A percentile compares a stretch with the other conserved stretches of the same genome.
Conservation (phyloP, 2,329 filamentous ascomycete genomes). For the Pseudocercospora pini-densiflorae region DNA sequence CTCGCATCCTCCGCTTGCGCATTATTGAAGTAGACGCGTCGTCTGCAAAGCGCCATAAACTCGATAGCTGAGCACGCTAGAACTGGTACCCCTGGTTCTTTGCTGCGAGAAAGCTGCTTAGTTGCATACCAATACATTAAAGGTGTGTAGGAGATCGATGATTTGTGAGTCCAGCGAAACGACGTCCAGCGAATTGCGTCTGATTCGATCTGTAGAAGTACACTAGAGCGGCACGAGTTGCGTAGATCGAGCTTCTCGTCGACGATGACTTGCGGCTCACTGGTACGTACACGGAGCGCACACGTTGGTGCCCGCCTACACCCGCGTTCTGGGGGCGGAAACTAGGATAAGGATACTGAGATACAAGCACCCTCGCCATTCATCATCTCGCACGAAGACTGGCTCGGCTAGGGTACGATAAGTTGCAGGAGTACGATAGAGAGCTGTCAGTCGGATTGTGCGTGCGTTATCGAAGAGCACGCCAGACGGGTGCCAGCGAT, state of each 20-base stretch:
- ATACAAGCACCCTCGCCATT: neutral
- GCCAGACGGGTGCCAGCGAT: neutral
- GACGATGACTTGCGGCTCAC: constrained; percentile 6
- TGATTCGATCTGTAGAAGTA: neutral
- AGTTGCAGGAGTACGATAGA: neutral
- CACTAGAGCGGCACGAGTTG: constrained; percentile 5
- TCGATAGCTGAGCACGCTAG: neutral
- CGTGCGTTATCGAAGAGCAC: neutral
- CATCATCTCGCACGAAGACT: constrained; percentile 4
- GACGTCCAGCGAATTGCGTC: neutral
- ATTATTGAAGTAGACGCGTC: neutral
- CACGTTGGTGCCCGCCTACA: neutral
- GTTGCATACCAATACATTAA: neutral
- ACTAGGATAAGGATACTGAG: neutral
- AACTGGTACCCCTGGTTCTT: neutral
- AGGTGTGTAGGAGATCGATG: neutral
- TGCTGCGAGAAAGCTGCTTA: neutral
- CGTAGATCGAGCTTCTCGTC: constrained; percentile 5
- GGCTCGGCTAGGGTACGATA: neutral
- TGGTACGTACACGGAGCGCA: neutral
- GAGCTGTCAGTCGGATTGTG: constrained; percentile 1
- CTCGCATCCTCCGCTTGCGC: neutral
- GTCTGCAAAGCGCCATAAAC: neutral
- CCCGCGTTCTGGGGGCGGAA: neutral
- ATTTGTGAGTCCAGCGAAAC: neutral